These are phyloP conservation scores for Plectosphaerella cucumerina DNA, from an alignment of 2,329 filamentous ascomycete species.

Conservation along the genomic window DNA sequence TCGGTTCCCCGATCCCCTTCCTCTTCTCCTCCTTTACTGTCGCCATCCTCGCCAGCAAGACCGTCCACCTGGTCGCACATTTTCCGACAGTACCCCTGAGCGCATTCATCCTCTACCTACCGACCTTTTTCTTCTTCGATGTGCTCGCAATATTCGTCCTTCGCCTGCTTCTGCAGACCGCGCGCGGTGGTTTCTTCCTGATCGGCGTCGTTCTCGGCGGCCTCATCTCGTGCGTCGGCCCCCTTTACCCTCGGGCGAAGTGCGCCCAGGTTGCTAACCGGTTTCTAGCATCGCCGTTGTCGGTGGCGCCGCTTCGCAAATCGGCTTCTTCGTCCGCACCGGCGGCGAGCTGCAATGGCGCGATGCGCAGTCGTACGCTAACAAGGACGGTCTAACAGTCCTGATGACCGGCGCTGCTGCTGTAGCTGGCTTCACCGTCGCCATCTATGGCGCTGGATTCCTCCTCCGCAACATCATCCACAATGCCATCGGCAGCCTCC, in stretches of 20 bases:
- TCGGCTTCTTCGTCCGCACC: constrained; percentile 24
- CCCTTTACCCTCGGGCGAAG: no score
- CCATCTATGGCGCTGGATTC: constrained; percentile 17
- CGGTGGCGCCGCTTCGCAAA: constrained; percentile 22
- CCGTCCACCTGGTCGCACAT: constrained; percentile 26
- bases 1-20: constrained; percentile 11
- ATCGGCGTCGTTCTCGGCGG: constrained; percentile 14
- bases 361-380: constrained; percentile 23
- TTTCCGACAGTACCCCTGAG: constrained; percentile 21
- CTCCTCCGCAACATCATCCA: constrained; percentile 18
- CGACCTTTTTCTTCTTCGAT: constrained; percentile 31
- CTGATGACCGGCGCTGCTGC: constrained; percentile 21
- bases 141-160: constrained; percentile 24
- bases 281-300: constrained; percentile 18
- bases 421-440: constrained; percentile 10
- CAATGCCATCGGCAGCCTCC: constrained; percentile 15
- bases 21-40: constrained; percentile 25
- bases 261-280: constrained; percentile 1
- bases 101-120: constrained; percentile 24
- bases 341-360: constrained; percentile 27
- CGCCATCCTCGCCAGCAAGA: constrained; percentile 24
- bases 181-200: constrained; percentile 15
- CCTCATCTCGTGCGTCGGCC: constrained; percentile 20
- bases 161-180: constrained; percentile 23
- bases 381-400: constrained; percentile 24